These are phyloP conservation scores for Termitomyces sp. DNA, from an alignment of 768 basidiomycete genomes.

Conservation along the genomic window DNA sequence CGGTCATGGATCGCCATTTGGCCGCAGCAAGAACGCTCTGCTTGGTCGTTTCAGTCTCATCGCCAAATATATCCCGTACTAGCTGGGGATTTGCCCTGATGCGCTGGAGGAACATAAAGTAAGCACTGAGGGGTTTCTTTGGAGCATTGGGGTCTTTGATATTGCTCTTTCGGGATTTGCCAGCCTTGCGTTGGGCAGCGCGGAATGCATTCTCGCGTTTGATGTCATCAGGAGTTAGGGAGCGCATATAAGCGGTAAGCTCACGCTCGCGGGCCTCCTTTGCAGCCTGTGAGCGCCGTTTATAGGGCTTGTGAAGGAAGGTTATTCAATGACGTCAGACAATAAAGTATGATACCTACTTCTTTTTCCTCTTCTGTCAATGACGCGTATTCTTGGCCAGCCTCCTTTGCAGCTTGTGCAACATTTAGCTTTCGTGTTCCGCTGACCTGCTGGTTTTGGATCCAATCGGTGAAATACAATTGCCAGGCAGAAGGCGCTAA, in stretches of 20 bases:
- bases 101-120: conserved; percentile 91
- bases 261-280: conserved; percentile 85
- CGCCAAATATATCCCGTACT: conserved; percentile 79
- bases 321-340: conserved; percentile 26
- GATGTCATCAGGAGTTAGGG: conserved; percentile 90
- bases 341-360: conserved; percentile 32
- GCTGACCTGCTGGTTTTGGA: conserved; percentile 76
- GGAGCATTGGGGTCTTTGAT: conserved; percentile 97
- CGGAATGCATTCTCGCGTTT: conserved; percentile 90
- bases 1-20: conserved; percentile 90
- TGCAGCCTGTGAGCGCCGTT: conserved; percentile 73
- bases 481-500: conserved; percentile 95
- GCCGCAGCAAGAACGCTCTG: conserved; percentile 92
- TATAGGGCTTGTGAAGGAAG: conserved; percentile 60
- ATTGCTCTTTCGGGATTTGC: conserved; percentile 88
- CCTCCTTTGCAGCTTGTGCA: conserved; percentile 92
- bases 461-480: conserved; percentile 94
- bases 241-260: conserved; percentile 78
- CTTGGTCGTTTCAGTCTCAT: conserved; percentile 89
- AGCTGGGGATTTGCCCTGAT: conserved; percentile 75
- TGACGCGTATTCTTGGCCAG: conserved; percentile 83
- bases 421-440: conserved; percentile 87
- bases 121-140: conserved; percentile 91
- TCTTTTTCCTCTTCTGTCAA: conserved; percentile 79
- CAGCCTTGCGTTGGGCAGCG: conserved; percentile 87